Evolutionary conservation across 2,329 filamentous ascomycete species (phyloP).

Genomic region (Penicillium sclerotigenum): DNA sequence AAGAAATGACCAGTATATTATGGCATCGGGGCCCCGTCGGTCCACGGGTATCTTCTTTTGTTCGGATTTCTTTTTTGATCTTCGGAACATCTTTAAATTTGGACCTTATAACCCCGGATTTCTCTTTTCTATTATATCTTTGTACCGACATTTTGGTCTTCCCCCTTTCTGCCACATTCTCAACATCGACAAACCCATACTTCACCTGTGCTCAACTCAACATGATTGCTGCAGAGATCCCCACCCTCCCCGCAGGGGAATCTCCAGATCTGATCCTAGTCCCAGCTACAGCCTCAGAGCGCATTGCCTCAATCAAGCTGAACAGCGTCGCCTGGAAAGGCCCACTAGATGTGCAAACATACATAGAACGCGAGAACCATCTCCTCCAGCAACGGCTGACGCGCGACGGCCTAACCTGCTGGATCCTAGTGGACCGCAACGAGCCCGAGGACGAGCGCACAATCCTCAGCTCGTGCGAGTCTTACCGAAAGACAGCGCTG

Average conservation of each 20-base stretch:
- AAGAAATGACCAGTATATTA: neutral
- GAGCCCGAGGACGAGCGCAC: conserved; percentile 40
- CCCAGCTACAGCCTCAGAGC: conserved; percentile 55
- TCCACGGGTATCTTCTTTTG: neutral
- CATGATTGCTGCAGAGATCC: conserved; percentile 39
- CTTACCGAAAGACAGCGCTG: conserved; percentile 43
- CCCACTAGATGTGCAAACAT: conserved; percentile 52
- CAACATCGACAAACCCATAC: neutral
- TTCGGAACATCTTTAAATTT: conserved; percentile 1
- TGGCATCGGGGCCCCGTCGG: conserved; percentile 7
- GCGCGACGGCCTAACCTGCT: conserved; percentile 56
- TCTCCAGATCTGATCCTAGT: conserved; percentile 54
- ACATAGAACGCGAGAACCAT: conserved; percentile 56
- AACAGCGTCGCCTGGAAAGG: conserved; percentile 60
- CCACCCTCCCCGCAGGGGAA: conserved; percentile 46
- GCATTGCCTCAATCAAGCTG: conserved; percentile 49
- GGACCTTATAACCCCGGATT: conserved; percentile 4
- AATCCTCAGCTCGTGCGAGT: conserved; percentile 60
- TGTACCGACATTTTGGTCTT: neutral
- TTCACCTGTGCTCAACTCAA: neutral
- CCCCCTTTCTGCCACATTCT: neutral
- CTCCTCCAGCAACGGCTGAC: conserved; percentile 53
- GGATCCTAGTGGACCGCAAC: conserved; percentile 55
- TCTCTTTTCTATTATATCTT: neutral
- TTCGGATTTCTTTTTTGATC: neutral